These are phyloP conservation scores for Lactuca saligna DNA, from an alignment of 129 eudicot species.

Conservation along the genomic window DNA sequence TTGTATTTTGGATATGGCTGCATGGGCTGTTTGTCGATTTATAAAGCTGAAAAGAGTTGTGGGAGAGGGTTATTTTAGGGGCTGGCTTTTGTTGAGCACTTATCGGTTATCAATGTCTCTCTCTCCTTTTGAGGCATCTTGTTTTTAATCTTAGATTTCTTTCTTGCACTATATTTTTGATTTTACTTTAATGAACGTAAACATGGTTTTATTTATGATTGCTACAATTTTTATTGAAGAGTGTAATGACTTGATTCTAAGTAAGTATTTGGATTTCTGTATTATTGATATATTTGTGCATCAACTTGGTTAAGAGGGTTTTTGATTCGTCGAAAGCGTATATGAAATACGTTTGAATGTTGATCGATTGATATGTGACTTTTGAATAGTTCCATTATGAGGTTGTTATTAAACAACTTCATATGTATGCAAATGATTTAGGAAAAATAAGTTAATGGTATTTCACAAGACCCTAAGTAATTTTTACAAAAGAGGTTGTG, in stretches of 20 bases:
- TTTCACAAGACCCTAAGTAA: too few relatives aligned
- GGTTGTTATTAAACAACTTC: too few relatives aligned
- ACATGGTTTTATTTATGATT: constrained; percentile 18
- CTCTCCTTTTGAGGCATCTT: not conserved
- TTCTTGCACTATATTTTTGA: constrained; percentile 18
- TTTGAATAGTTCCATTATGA: too few relatives aligned
- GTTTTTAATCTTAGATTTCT: constrained; percentile 25
- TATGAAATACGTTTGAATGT: too few relatives aligned
- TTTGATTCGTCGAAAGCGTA: too few relatives aligned
- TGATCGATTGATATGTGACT: too few relatives aligned
- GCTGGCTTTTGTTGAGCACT: not conserved
- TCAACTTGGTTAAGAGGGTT: too few relatives aligned
- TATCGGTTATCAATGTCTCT: not conserved
- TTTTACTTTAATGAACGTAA: constrained; percentile 2
- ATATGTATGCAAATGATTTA: too few relatives aligned
- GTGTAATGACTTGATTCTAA: constrained; percentile 30
- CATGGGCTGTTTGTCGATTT: not conserved
- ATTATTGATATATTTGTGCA: not conserved
- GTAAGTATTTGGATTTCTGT: constrained; percentile 19
- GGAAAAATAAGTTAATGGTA: too few relatives aligned
- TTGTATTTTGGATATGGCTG: not conserved
- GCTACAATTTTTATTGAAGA: constrained; percentile 29
- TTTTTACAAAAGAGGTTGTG: too few relatives aligned
- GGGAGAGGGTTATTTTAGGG: not conserved
- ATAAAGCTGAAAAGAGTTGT: not conserved